phyloP scores from a whole-genome alignment of 2,329 filamentous ascomycete species.

The Helotiales sp. region DNA sequence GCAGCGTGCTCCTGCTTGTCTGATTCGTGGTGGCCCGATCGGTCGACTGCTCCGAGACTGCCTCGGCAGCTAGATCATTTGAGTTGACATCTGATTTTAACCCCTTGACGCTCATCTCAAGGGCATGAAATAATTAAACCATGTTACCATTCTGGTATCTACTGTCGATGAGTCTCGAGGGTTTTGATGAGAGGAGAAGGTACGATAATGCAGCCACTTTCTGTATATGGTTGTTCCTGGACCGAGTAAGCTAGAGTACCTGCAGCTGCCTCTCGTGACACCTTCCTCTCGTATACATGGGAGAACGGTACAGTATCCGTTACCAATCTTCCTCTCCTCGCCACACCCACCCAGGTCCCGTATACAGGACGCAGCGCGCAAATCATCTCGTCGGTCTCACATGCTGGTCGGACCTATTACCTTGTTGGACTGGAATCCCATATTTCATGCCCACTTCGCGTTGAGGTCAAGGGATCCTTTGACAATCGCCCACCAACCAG shows the following conservation, averaged over 20 bases:
- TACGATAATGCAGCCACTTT: no score
- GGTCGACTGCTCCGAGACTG: background rate
- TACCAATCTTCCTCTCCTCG: background rate
- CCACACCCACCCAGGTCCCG: background rate
- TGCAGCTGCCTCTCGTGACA: no score
- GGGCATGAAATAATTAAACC: background rate
- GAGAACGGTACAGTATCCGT: background rate
- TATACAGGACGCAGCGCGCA: background rate
- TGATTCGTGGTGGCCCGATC: background rate
- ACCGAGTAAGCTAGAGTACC: no score
- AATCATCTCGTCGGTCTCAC: slow-evolving; percentile 19
- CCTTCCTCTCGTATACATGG: background rate
- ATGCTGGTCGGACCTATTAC: slow-evolving; percentile 22
- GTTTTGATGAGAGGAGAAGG: no score
- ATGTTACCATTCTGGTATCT: background rate
- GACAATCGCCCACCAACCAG: background rate
- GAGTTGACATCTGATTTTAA: slow-evolving; percentile 5
- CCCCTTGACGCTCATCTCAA: background rate
- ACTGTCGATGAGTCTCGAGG: background rate
- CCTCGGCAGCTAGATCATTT: background rate
- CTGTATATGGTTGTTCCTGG: no score
- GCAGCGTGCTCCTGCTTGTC: background rate
- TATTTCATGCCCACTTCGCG: slow-evolving; percentile 1
- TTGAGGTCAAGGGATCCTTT: background rate
- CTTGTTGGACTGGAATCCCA: slow-evolving; percentile 17